Conservation (phyloP, 148 eudicot species). For the Chenopodium berlandieri region DNA sequence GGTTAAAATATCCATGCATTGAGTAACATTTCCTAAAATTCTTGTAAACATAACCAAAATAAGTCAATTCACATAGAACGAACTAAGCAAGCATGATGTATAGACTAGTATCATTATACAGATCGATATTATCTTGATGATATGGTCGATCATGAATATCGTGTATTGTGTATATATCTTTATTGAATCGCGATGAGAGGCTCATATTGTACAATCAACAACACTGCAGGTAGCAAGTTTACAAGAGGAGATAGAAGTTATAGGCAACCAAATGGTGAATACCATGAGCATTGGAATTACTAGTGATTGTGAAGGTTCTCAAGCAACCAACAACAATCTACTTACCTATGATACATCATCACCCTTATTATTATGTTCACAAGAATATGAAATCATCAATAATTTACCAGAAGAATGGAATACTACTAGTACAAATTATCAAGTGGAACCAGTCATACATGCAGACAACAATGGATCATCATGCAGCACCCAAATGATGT, state of each 20-base stretch:
- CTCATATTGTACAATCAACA: too few species aligned
- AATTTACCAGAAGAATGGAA: conserved; percentile 13
- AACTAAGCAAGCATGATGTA: too few species aligned
- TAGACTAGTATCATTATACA: too few species aligned
- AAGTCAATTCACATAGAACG: too few species aligned
- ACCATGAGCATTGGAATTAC: neutral
- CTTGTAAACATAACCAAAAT: too few species aligned
- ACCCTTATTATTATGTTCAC: conserved; percentile 1
- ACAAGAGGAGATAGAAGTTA: conserved; percentile 59
- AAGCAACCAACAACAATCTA: conserved; percentile 15
- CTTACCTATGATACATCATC: conserved; percentile 1
- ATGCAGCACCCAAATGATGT: neutral
- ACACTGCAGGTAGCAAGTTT: conserved; percentile 54
- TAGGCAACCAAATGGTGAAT: conserved; percentile 49
- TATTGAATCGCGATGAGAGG: too few species aligned
- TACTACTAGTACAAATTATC: neutral
- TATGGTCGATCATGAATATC: too few species aligned
- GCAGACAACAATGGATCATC: conserved; percentile 7
- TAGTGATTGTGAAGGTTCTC: conserved; percentile 11
- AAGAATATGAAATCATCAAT: conserved; percentile 6
- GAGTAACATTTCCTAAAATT: too few species aligned
- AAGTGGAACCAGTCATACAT: neutral
- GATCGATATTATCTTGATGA: too few species aligned
- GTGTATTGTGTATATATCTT: too few species aligned
- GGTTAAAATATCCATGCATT: too few species aligned